Evolutionary conservation across 2,329 filamentous ascomycete genomes (phyloP), one percentile per base, ranked within the genome.

Genomic region (Fusarium redolens): DNA sequence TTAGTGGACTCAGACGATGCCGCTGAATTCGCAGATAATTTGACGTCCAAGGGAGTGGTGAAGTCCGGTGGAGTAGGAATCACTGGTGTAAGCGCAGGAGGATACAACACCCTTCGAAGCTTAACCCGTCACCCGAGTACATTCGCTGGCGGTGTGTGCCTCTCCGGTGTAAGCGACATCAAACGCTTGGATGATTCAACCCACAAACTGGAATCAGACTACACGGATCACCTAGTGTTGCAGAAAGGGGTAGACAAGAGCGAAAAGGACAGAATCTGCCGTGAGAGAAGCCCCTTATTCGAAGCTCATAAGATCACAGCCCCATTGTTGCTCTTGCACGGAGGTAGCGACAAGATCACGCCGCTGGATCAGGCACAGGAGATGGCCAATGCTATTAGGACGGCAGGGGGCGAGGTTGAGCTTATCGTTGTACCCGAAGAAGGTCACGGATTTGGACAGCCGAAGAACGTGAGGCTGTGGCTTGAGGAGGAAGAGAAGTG

Each of bases 161-260:
- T 84, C 3, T 88, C 84, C 31, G 87, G 88, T 6, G 84, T 90
- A 35, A 85, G 85, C 43, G 86, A 88, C 30, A 75, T 89, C n/a
- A 81, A 81, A 44, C 79, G 80, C 1, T 79, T 89, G 2, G 81
- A 81, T 20, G 81, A 79, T 4, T 83, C 84, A 25, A 89, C 87
- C 0, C 88, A 90, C 75, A 89, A 89, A 77, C 84, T 89, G n/a
- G 88, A 90, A 75, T 84, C 81, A 1, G 83, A 85, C 56, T 89
- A 89, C 73, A 79, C 85, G n/a, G 81, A 83, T 14, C 79, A 82
- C 3, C 78, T 89, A 3, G 68, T 88, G 3, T 80, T 86, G 2
- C 59, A 78, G 4, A 69, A 75, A 14, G 81, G 80, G 6, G 80
- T 81, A 14, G 75, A 75, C 4, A 75, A 81, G 0, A 79, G 83